phyloP scores from a whole-genome alignment of 306 rosid genomes.

The Alnus rubra region DNA sequence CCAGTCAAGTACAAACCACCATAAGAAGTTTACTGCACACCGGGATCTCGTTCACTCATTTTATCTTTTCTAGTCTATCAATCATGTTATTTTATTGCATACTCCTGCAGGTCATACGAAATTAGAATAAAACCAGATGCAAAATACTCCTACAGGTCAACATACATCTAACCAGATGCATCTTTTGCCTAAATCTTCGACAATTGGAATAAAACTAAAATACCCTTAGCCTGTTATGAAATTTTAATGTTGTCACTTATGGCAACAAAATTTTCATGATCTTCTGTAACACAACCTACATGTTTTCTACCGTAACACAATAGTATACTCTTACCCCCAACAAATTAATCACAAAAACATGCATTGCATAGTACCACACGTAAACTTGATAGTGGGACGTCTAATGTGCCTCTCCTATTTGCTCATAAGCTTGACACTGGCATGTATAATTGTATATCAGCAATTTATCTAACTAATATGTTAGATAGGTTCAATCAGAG shows the following conservation, averaged over 20 bases:
- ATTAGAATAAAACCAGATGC: background rate
- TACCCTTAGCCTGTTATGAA: background rate
- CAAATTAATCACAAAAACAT: background rate
- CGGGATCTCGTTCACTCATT: background rate
- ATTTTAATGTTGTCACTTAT: background rate
- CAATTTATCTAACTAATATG: background rate
- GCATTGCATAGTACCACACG: too few species aligned
- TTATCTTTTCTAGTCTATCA: background rate
- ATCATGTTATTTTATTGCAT: background rate
- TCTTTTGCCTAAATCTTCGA: background rate
- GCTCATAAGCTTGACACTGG: too few species aligned
- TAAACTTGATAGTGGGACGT: too few species aligned
- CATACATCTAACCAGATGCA: background rate
- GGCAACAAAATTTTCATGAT: background rate
- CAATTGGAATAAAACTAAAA: background rate
- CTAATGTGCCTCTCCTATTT: too few species aligned
- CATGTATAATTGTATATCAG: too few species aligned
- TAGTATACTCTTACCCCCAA: background rate
- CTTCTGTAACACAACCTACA: background rate
- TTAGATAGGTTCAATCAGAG: background rate
- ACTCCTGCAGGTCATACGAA: background rate
- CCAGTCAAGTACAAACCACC: conserved; percentile 5
- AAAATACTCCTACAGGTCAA: background rate
- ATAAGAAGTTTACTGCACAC: background rate
- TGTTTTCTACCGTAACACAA: background rate